Base-by-base conservation (phyloP, 352 stramenopile genomes). In the Pythium utonaiense region DNA sequence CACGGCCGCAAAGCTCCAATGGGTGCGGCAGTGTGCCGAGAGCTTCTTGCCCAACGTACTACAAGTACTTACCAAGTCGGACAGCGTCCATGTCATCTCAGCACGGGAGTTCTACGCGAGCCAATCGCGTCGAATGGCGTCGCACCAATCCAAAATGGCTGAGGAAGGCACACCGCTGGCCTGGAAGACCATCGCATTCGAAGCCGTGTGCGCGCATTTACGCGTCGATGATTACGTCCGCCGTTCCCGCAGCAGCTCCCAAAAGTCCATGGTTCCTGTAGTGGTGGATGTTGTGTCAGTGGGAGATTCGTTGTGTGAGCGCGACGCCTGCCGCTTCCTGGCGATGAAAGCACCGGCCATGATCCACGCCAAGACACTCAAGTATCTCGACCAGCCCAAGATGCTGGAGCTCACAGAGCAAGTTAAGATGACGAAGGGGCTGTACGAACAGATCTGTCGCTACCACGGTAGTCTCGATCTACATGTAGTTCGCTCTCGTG, bases 131-230 rank as follows among this genome's bases (percentile, higher is more conserved):
- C 60, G 53, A 3, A 59, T 64, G 57, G 57, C 47, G 24, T 19
- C 22, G 10, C 48, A 64, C 57, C 48, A 64, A 36, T 58, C 57
- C 25, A 52, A 52, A 30, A 44, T 42, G 22, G 58, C 50, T 1
- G 19, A 42, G 3, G 70, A 70, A 7, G 72, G 75, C 19, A 69
- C 70, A 45, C 67, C 78, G 24, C 53, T 75, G 5, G 68, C 67
- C n/a, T 88, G 78, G 78, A 88, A 88, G 58, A 62, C 56, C 25
- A 66, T 77, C 6, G 73, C 74, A 6, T 83, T 86, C 31, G 74
- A 83, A 30, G 75, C 75, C 14, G 50, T 88, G 4, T 85, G 70
- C 22, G 60, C 62, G 13, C 77, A 86, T 51, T 31, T 86, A 22
- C 74, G 77, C 47, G 67, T 83, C 21, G 67, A 75, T 10, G 60